These are phyloP conservation scores for Cardamine occulta DNA, from an alignment of 345 rosid genomes.

Conservation along the genomic window DNA sequence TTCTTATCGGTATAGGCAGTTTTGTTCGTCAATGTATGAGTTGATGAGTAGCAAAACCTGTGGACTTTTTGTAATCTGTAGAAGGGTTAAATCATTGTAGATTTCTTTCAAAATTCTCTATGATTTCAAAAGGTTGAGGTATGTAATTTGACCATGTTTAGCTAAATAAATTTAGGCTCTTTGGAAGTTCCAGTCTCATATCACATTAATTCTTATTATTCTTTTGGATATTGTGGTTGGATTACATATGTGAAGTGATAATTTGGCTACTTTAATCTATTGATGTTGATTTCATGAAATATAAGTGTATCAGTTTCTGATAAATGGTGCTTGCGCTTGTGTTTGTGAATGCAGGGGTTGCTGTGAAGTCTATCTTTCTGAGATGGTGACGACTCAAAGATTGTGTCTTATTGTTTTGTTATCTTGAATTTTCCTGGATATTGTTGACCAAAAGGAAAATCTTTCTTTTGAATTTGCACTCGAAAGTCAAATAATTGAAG, in stretches of 20 bases:
- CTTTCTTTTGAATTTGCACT: slow-evolving; percentile 34
- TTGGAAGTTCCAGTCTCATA: background rate
- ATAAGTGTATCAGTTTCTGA: slow-evolving; percentile 6
- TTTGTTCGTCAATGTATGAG: background rate
- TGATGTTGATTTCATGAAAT: no score
- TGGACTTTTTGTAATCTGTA: background rate
- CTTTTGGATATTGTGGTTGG: background rate
- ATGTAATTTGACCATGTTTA: background rate
- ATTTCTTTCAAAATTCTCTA: background rate
- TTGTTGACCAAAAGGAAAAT: slow-evolving; percentile 24
- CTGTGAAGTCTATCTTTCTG: slow-evolving; percentile 32
- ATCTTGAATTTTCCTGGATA: slow-evolving; percentile 29
- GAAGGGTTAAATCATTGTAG: background rate
- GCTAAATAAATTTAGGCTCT: background rate
- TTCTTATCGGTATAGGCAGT: no score
- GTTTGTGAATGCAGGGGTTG: slow-evolving; percentile 32
- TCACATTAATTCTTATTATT: background rate
- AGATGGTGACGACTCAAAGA: slow-evolving; percentile 39
- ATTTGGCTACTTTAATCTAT: background rate
- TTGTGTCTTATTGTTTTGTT: slow-evolving; percentile 31
- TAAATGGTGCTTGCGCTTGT: slow-evolving; percentile 1
- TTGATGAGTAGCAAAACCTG: background rate
- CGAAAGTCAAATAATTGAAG: slow-evolving; percentile 29
- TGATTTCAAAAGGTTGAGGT: slow-evolving; percentile 13
- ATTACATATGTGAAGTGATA: background rate